These are phyloP conservation scores for Aspergillus diversus DNA, from an alignment of 495 filamentous ascomycete genomes.

Conservation along the genomic window DNA sequence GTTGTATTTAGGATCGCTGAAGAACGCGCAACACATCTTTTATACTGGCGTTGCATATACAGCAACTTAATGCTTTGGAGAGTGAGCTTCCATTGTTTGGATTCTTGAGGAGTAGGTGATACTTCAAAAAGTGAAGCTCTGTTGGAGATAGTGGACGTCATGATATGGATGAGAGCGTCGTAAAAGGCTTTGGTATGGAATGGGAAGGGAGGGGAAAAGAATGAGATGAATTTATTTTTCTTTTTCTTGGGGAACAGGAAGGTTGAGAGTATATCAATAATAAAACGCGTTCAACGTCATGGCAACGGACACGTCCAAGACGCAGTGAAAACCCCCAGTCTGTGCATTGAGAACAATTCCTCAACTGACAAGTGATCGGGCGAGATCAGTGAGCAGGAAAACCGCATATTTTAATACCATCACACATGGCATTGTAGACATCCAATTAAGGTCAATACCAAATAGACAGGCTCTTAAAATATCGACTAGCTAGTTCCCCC, in stretches of 20 bases:
- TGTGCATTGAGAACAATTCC: constrained; percentile 3
- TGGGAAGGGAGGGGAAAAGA: background rate
- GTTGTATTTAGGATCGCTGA: constrained; percentile 33
- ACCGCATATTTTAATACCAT: background rate
- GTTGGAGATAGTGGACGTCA: constrained; percentile 25
- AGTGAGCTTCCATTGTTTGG: constrained; percentile 37
- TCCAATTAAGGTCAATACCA: constrained; percentile 12
- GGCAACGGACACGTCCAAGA: constrained; percentile 18
- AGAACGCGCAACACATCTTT: constrained; percentile 46
- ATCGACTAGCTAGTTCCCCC: constrained; percentile 29
- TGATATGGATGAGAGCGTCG: constrained; percentile 15
- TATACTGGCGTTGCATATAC: constrained; percentile 47
- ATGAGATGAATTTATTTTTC: background rate
- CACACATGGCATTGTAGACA: background rate
- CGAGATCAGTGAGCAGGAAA: background rate
- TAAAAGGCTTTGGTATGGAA: background rate
- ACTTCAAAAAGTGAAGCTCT: constrained; percentile 23
- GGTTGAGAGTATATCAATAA: constrained; percentile 6
- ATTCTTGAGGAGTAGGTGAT: constrained; percentile 18
- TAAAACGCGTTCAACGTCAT: constrained; percentile 19
- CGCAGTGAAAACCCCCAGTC: background rate
- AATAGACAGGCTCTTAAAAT: constrained; percentile 32
- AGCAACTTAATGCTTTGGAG: constrained; percentile 41
- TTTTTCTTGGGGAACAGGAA: background rate
- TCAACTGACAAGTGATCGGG: background rate